Conservation (phyloP, 1,139 yeast species). For the Yamadazyma trypodendri region DNA sequence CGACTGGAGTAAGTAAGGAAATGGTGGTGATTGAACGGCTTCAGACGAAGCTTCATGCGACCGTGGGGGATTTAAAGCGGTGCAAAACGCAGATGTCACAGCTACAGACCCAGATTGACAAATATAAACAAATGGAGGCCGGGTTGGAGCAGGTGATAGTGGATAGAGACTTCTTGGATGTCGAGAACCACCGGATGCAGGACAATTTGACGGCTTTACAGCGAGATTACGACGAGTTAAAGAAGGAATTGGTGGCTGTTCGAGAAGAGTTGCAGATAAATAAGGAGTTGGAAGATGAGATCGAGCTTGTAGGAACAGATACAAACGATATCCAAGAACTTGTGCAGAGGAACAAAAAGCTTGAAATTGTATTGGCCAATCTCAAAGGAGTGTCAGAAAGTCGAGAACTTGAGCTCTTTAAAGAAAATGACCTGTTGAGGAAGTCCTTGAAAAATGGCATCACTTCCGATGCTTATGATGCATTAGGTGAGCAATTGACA, state of each 20-base stretch:
- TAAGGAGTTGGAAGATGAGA: slow-evolving; percentile 39
- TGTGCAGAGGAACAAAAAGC: slow-evolving; percentile 28
- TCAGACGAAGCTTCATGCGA: slow-evolving; percentile 36
- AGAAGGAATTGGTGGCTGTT: slow-evolving; percentile 39
- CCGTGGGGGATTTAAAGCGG: slow-evolving; percentile 28
- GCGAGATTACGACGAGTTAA: slow-evolving; percentile 35
- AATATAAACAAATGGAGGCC: slow-evolving; percentile 49
- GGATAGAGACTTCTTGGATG: slow-evolving; percentile 54
- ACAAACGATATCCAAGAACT: slow-evolving; percentile 22
- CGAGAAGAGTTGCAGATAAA: slow-evolving; percentile 48
- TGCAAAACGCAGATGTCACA: slow-evolving; percentile 21
- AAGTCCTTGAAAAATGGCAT: slow-evolving; percentile 11
- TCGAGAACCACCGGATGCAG: slow-evolving; percentile 36
- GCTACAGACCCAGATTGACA: slow-evolving; percentile 9
- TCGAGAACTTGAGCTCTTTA: slow-evolving; percentile 22
- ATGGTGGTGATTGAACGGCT: slow-evolving; percentile 38
- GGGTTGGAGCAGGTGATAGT: slow-evolving; percentile 37
- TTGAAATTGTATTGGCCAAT: slow-evolving; percentile 40
- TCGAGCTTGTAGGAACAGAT: slow-evolving; percentile 16
- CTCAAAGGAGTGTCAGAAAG: slow-evolving; percentile 37
- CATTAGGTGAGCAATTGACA: slow-evolving; percentile 22
- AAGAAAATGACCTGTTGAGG: slow-evolving; percentile 14
- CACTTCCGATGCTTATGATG: too few relatives aligned
- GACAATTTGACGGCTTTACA: slow-evolving; percentile 28
- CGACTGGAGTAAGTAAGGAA: slow-evolving; percentile 4